A percentile compares a stretch with the other conserved stretches of the same genome.
phyloP scores from a whole-genome alignment of 1,284 basidiomycete species.

The Stygiomarasmius scandens region DNA sequence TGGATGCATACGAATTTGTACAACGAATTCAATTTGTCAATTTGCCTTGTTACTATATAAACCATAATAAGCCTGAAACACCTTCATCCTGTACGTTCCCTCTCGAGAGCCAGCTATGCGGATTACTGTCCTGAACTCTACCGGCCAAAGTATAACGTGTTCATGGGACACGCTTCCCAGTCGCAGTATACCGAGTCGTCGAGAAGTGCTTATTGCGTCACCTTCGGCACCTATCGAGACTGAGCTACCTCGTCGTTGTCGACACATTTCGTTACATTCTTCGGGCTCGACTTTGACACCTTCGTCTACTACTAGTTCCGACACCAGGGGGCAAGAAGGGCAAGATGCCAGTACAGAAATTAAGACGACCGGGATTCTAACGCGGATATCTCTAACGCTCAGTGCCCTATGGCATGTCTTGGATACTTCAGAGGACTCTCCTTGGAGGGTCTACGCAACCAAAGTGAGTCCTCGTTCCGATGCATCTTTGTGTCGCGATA shows the following conservation, averaged over 20 bases:
- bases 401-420: conserved; percentile 49
- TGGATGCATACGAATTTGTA: too few species aligned
- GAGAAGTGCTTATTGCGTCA: background rate
- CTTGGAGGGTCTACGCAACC: conserved; percentile 59
- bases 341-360: conserved; percentile 14
- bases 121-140: conserved; percentile 44
- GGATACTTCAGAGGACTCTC: conserved; percentile 41
- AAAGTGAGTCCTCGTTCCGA: conserved; percentile 36
- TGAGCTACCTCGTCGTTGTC: background rate
- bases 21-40: too few species aligned
- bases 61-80: too few species aligned
- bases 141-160: conserved; percentile 37
- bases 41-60: too few species aligned
- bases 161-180: conserved; percentile 14
- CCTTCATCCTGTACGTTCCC: background rate
- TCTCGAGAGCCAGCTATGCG: background rate
- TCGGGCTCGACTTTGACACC: background rate
- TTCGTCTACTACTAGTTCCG: too few species aligned
- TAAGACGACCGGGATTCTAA: conserved; percentile 30
- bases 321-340: conserved; percentile 21
- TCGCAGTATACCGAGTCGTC: conserved; percentile 1
- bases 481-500: background rate
- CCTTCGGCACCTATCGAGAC: conserved; percentile 28
- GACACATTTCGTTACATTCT: background rate
- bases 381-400: conserved; percentile 24